Conservation (phyloP, 495 filamentous ascomycete genomes). For the Penicillium paxilli region DNA sequence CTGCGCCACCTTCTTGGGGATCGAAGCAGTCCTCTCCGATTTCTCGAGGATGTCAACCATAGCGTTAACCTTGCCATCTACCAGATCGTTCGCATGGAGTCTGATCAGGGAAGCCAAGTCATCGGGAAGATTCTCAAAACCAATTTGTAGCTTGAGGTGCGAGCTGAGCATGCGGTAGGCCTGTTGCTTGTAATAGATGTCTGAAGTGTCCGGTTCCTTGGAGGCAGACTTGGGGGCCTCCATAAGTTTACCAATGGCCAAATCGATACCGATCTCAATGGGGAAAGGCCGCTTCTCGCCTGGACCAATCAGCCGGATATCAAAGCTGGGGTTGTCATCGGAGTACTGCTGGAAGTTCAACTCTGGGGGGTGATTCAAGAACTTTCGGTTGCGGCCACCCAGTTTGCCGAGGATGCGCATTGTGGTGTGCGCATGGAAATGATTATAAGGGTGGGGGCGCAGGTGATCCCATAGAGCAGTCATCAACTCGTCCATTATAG, state of each 20-base stretch:
- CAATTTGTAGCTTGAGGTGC: conserved; percentile 87
- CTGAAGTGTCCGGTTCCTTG: conserved; percentile 74
- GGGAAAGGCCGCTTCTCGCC: conserved; percentile 86
- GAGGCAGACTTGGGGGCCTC: conserved; percentile 66
- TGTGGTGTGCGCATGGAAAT: conserved; percentile 95
- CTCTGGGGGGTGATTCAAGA: conserved; percentile 81
- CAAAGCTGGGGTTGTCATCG: conserved; percentile 82
- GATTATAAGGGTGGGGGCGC: conserved; percentile 87
- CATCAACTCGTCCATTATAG: conserved; percentile 98
- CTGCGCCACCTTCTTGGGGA: conserved; percentile 81
- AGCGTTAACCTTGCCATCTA: conserved; percentile 64
- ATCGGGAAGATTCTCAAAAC: conserved; percentile 83
- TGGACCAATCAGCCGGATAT: conserved; percentile 84
- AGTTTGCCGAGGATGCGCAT: conserved; percentile 98
- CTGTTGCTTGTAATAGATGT: conserved; percentile 89
- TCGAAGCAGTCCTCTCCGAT: conserved; percentile 77
- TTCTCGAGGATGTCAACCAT: conserved; percentile 59
- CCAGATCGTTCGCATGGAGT: conserved; percentile 83
- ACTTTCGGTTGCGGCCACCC: conserved; percentile 91
- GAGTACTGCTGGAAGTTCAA: conserved; percentile 80
- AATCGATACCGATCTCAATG: conserved; percentile 77
- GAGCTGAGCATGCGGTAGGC: conserved; percentile 82
- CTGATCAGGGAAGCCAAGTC: conserved; percentile 82
- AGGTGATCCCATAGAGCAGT: conserved; percentile 94
- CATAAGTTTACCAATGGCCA: conserved; percentile 82